Evolutionary conservation across 1,284 basidiomycete species (phyloP), one percentile per base, ranked within the genome.

Genomic region (Malassezia pachydermatis): DNA sequence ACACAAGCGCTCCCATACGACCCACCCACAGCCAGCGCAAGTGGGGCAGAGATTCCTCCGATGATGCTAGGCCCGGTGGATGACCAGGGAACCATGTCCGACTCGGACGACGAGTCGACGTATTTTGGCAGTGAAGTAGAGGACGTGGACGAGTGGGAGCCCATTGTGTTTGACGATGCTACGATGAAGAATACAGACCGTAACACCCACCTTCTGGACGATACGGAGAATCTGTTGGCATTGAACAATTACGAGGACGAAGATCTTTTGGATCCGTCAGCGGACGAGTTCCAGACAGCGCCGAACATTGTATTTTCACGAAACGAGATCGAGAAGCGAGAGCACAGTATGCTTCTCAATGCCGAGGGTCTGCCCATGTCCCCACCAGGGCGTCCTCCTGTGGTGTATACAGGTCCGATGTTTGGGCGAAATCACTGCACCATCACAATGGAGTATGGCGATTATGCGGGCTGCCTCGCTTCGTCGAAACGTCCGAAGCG

Each of bases 371-470:
- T 52, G 17, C 50, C 50, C 8, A 27, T 29, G n/a, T 34, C 44
- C 1, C 19, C 24, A 24, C 40, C 44, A 13, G 50, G 50, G 5
- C 44, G 50, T 8, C 45, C 50, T 2, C 11, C 27, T 14, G 33
- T 52, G 5, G 30, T 32, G 14, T 41, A 38, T 6, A 34, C 16
- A 4, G 50, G 50, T 4, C 50, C 44, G 11, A 13, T 30, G 23
- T 96, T 90, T 74, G 84, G 88, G 63, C 79, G 88, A 46, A 90
- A 98, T 70, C 77, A 92, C 17, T 95, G 89, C 72, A 92, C 88
- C 5, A 86, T 96, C 61, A 83, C 81, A 0, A 73, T 96, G 43
- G 84, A 80, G 0, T 90, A 96, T 60, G 68, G 68, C 40, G 65
- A 71, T 17, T 61, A 58, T 22, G 56, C 59, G 17, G 45, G 47